Evolutionary conservation across 495 filamentous ascomycete genomes (phyloP).

Genomic region (Podospora tetraspora): DNA sequence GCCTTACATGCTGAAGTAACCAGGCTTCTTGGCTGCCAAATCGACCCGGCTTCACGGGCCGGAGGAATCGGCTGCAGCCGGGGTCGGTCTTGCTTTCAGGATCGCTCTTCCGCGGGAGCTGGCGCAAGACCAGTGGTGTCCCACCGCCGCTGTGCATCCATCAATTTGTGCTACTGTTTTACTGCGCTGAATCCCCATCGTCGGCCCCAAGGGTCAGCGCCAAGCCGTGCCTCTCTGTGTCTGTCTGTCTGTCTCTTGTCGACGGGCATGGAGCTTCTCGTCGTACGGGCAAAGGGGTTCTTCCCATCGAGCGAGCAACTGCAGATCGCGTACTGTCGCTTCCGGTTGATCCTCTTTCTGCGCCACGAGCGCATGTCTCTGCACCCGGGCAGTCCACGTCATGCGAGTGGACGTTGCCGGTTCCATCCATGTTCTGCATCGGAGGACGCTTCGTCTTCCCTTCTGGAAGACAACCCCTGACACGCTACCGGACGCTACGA

Average conservation of each 20-base stretch:
- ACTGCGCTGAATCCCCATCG: background rate
- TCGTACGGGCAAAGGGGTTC: background rate
- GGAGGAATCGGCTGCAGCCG: slow-evolving; percentile 16
- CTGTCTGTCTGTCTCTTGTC: background rate
- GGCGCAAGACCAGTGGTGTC: background rate
- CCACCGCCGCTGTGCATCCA: background rate
- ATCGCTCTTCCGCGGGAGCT: background rate
- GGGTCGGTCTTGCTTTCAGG: background rate
- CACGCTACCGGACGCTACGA: background rate
- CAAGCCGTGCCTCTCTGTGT: background rate
- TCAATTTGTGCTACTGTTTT: background rate
- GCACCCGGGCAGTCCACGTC: background rate
- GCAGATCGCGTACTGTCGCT: background rate
- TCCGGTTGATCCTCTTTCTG: background rate
- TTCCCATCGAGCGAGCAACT: background rate
- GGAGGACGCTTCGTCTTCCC: background rate
- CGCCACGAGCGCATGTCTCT: background rate
- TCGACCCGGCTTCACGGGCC: slow-evolving; percentile 27
- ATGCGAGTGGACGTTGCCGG: background rate
- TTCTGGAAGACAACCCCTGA: background rate
- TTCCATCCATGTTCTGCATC: background rate
- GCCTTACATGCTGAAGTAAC: slow-evolving; percentile 3
- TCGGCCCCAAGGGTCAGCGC: background rate
- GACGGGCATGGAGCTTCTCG: background rate
- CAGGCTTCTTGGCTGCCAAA: slow-evolving; percentile 1